These are phyloP conservation scores for Pseudocercospora vitis DNA, from an alignment of 2,329 filamentous ascomycete species.

Conservation along the genomic window DNA sequence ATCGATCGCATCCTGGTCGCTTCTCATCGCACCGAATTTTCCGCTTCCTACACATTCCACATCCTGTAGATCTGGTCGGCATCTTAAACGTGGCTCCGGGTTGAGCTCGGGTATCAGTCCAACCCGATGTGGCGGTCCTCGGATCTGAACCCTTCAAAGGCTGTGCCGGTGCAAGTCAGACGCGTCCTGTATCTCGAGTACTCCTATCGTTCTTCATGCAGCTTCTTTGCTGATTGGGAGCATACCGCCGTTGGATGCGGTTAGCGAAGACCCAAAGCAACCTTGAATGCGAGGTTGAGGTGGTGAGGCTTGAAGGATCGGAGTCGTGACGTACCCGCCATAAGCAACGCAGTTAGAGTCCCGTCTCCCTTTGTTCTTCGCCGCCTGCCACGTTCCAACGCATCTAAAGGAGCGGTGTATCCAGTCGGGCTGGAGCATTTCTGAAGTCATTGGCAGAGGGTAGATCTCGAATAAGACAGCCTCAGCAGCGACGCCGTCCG, in stretches of 20 bases:
- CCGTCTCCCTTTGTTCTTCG: background rate
- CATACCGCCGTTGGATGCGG: too few species aligned
- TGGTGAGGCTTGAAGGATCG: background rate
- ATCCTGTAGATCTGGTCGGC: conserved; percentile 36
- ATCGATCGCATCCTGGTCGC: conserved; percentile 34
- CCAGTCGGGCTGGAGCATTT: too few species aligned
- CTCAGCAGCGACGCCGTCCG: too few species aligned
- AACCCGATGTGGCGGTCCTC: background rate
- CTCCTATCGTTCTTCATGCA: too few species aligned
- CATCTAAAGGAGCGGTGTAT: background rate
- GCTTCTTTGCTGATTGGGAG: too few species aligned
- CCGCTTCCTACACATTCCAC: conserved; percentile 34
- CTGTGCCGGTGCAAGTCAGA: background rate
- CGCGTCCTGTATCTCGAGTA: background rate
- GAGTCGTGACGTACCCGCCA: background rate
- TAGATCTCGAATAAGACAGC: too few species aligned
- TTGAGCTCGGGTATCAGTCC: background rate
- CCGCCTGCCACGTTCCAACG: background rate
- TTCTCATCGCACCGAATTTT: conserved; percentile 38
- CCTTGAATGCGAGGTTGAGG: conserved; percentile 3
- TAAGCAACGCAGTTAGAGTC: background rate
- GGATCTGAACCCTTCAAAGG: background rate
- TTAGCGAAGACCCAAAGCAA: background rate
- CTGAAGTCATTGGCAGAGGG: too few species aligned
- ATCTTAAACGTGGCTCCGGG: too few species aligned